phyloP scores from a whole-genome alignment of 1,284 basidiomycete species.

The Pascua guehoae region DNA sequence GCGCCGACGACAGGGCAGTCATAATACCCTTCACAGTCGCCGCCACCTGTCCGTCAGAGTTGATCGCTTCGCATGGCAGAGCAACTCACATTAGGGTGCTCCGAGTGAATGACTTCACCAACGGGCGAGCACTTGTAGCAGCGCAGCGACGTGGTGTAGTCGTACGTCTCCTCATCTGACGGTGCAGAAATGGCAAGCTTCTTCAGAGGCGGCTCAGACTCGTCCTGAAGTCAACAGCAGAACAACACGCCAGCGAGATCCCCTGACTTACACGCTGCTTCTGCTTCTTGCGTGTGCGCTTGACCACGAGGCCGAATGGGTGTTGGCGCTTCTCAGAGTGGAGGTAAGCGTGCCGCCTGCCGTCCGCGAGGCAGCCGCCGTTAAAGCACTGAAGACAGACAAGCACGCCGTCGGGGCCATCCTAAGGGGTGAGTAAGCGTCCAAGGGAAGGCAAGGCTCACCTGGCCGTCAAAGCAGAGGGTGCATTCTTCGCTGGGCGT shows the following conservation, averaged over 20 bases:
- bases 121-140: slow-evolving; percentile 66
- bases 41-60: slow-evolving; percentile 52
- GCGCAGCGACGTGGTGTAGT: slow-evolving; percentile 63
- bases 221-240: slow-evolving; percentile 39
- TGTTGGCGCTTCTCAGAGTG: slow-evolving; percentile 74
- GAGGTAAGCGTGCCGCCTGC: slow-evolving; percentile 63
- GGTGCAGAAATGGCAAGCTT: slow-evolving; percentile 84
- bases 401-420: slow-evolving; percentile 71
- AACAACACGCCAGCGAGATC: neutral
- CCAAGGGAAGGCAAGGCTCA: slow-evolving; percentile 35
- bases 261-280: slow-evolving; percentile 60
- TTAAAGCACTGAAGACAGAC: slow-evolving; percentile 94
- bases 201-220: slow-evolving; percentile 80
- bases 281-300: slow-evolving; percentile 65
- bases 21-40: slow-evolving; percentile 68
- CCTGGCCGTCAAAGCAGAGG: slow-evolving; percentile 93
- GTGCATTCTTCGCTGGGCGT: slow-evolving; percentile 56
- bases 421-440: slow-evolving; percentile 53
- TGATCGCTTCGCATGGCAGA: neutral
- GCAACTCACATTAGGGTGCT: slow-evolving; percentile 45
- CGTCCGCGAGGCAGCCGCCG: slow-evolving; percentile 68
- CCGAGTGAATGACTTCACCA: slow-evolving; percentile 58
- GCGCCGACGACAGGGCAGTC: slow-evolving; percentile 78
- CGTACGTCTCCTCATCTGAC: slow-evolving; percentile 83
- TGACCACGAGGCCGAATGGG: slow-evolving; percentile 73